Conservation (phyloP, 2,329 filamentous ascomycete species). For the Botrytis sinoallii region DNA sequence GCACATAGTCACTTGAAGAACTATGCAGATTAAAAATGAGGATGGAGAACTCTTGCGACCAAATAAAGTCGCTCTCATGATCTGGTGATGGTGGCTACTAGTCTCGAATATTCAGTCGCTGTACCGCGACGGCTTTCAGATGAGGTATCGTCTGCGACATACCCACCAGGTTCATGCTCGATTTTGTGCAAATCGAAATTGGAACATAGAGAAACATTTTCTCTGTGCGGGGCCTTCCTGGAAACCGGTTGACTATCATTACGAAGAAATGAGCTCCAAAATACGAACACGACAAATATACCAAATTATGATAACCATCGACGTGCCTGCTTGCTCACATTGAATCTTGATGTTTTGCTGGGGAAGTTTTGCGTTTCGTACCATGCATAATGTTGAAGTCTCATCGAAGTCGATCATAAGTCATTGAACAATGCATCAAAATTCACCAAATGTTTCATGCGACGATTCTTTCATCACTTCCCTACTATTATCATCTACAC, state of each 20-base stretch:
- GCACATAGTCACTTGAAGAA: background rate
- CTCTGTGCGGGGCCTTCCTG: too few species aligned
- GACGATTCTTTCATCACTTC: background rate
- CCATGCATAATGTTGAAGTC: background rate
- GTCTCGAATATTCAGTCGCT: background rate
- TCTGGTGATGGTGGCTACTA: background rate
- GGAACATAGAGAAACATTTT: background rate
- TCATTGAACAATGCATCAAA: background rate
- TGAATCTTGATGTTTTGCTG: background rate
- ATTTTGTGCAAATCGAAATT: background rate
- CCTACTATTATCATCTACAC: background rate
- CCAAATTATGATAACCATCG: background rate
- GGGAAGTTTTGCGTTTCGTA: background rate
- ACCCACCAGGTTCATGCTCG: background rate
- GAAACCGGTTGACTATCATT: background rate
- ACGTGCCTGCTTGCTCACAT: background rate
- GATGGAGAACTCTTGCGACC: too few species aligned
- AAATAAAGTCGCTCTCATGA: background rate
- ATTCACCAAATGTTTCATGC: background rate
- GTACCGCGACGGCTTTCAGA: background rate
- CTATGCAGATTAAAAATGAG: background rate
- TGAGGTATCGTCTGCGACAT: background rate
- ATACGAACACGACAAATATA: background rate
- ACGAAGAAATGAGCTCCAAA: background rate
- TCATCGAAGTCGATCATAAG: background rate